Evolutionary conservation across 192 early-diverging fungal species (phyloP).

Genomic region (Cetraspora pellucida): DNA sequence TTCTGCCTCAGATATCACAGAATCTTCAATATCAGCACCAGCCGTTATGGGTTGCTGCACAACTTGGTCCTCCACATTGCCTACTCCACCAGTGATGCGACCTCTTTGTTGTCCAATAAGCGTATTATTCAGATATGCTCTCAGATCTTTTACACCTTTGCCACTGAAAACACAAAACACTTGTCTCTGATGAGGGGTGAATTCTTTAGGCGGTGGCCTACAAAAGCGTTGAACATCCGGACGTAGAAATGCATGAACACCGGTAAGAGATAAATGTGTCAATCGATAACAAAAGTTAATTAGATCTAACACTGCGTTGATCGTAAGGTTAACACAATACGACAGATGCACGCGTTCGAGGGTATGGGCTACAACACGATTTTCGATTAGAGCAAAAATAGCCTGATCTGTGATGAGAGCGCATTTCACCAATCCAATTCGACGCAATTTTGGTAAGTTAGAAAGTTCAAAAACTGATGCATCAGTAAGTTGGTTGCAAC

Average conservation of each 20-base stretch:
- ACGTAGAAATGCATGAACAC: constrained; percentile 56
- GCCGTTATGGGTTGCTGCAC: constrained; percentile 38
- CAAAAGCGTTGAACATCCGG: constrained; percentile 54
- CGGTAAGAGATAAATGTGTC: constrained; percentile 59
- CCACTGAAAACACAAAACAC: constrained; percentile 65
- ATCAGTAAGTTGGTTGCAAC: constrained; percentile 57
- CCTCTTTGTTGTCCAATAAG: constrained; percentile 28
- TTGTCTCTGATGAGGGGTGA: constrained; percentile 54
- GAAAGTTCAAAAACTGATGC: constrained; percentile 54
- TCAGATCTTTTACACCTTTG: constrained; percentile 56
- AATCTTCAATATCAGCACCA: constrained; percentile 6
- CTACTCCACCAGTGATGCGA: background rate
- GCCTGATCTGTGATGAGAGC: constrained; percentile 58
- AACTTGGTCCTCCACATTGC: constrained; percentile 34
- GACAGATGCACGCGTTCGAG: constrained; percentile 61
- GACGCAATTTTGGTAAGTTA: constrained; percentile 53
- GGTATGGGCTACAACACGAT: constrained; percentile 44
- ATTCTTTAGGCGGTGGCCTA: constrained; percentile 55
- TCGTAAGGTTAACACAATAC: constrained; percentile 57
- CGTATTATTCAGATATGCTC: constrained; percentile 45
- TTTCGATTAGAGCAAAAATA: constrained; percentile 52
- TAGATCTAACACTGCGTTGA: constrained; percentile 47
- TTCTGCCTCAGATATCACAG: background rate
- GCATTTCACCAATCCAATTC: constrained; percentile 66
- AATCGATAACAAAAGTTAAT: constrained; percentile 51